These are phyloP conservation scores for Rhynchosporium secalis DNA, from an alignment of 2,329 filamentous ascomycete species.

Conservation along the genomic window DNA sequence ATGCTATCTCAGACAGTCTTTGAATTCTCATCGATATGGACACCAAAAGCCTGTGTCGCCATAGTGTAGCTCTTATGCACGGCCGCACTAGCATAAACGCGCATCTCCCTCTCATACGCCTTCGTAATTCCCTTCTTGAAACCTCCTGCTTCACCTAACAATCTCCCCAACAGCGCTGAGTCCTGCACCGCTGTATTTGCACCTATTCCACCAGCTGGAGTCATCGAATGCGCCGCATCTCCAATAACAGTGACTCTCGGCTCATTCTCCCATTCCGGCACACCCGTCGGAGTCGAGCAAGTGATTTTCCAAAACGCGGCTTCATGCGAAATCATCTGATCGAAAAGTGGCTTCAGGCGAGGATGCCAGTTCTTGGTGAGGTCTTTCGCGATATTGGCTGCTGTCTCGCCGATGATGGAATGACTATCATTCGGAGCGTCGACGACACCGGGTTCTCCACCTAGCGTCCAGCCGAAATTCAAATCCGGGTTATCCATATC, in stretches of 20 bases:
- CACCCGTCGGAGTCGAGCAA: constrained; percentile 58
- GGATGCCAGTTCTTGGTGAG: constrained; percentile 57
- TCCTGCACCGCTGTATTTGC: constrained; percentile 59
- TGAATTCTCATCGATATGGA: constrained; percentile 48
- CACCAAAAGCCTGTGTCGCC: constrained; percentile 47
- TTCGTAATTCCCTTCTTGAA: constrained; percentile 54
- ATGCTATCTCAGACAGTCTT: constrained; percentile 26
- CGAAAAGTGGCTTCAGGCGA: constrained; percentile 56
- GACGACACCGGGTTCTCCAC: constrained; percentile 57
- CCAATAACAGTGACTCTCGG: constrained; percentile 59
- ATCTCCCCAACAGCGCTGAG: constrained; percentile 53
- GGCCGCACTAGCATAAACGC: constrained; percentile 56
- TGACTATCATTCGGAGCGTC: constrained; percentile 59
- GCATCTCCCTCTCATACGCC: constrained; percentile 63
- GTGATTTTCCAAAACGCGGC: constrained; percentile 69
- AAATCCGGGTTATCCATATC: constrained; percentile 59
- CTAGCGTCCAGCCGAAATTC: constrained; percentile 65
- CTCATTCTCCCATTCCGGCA: constrained; percentile 61
- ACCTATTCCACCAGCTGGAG: constrained; percentile 55
- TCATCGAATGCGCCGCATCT: constrained; percentile 60
- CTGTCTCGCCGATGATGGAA: constrained; percentile 55
- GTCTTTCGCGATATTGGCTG: constrained; percentile 57
- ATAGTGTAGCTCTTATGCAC: constrained; percentile 55
- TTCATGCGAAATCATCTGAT: constrained; percentile 56
- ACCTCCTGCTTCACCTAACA: constrained; percentile 54